Conservation (phyloP, 441 rosid genomes). For the Euphorbia schlechtendalii region DNA sequence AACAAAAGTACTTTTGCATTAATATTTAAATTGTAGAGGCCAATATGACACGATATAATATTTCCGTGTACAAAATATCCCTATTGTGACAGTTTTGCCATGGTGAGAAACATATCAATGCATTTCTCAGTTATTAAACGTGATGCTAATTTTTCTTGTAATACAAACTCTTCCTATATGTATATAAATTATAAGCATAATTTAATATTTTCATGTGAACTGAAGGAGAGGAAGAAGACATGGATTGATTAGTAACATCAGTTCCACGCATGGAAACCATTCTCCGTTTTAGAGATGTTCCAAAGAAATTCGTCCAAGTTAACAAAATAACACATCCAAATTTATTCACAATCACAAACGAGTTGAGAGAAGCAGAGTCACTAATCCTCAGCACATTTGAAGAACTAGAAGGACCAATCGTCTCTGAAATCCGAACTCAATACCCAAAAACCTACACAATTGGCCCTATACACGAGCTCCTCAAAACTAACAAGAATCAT, state of each 20-base stretch:
- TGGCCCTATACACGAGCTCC: background rate
- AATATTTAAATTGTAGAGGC: too few species aligned
- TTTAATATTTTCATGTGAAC: background rate
- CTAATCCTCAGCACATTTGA: constrained; percentile 10
- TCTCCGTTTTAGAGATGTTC: constrained; percentile 33
- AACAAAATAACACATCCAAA: background rate
- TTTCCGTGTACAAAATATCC: too few species aligned
- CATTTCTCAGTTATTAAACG: too few species aligned
- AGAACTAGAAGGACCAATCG: background rate
- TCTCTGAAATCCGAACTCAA: background rate
- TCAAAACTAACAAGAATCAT: background rate
- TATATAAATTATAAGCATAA: background rate
- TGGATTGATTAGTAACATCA: constrained; percentile 33
- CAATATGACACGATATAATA: too few species aligned
- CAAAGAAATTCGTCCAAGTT: background rate
- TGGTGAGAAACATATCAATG: too few species aligned
- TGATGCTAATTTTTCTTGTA: background rate
- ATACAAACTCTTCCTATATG: too few species aligned
- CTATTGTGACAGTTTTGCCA: too few species aligned
- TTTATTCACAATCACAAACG: background rate
- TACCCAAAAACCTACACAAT: constrained; percentile 15
- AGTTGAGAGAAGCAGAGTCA: background rate
- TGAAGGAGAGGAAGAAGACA: constrained; percentile 34
- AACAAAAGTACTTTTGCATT: too few species aligned
- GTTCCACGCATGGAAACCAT: constrained; percentile 41